These are phyloP conservation scores for Vicia villosa DNA, from an alignment of 306 rosid genomes.

Conservation along the genomic window DNA sequence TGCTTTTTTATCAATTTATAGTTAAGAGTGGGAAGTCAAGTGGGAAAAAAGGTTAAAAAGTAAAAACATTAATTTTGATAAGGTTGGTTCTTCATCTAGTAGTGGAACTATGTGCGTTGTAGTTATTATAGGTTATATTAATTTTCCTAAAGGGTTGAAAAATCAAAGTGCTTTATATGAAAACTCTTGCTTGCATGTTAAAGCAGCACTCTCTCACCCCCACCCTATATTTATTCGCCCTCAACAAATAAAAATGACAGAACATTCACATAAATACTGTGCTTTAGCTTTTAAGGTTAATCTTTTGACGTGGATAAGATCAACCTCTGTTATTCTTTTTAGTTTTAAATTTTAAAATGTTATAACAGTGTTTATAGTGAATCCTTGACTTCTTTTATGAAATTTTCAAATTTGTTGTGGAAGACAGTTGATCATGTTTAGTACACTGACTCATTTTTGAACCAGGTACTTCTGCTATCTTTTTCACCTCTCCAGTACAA, in stretches of 20 bases:
- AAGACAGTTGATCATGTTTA: slow-evolving; percentile 14
- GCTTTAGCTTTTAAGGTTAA: slow-evolving; percentile 22
- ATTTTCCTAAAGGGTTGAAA: slow-evolving; percentile 3
- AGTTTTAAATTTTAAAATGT: slow-evolving; percentile 9
- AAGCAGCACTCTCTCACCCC: slow-evolving; percentile 11
- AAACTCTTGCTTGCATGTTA: slow-evolving; percentile 29
- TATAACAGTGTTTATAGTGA: neutral
- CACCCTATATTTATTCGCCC: slow-evolving; percentile 5
- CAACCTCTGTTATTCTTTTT: neutral
- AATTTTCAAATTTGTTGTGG: slow-evolving; percentile 17
- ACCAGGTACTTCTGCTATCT: neutral
- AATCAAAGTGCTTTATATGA: slow-evolving; percentile 19
- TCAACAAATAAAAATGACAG: slow-evolving; percentile 11
- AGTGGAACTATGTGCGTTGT: slow-evolving; percentile 17
- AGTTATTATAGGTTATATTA: neutral
- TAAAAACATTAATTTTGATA: slow-evolving; percentile 25
- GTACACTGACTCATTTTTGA: neutral
- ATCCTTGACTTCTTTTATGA: slow-evolving; percentile 19
- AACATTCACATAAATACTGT: slow-evolving; percentile 20
- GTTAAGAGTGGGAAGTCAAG: slow-evolving; percentile 24
- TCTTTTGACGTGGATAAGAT: slow-evolving; percentile 39
- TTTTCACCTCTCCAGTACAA: neutral
- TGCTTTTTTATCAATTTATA: slow-evolving; percentile 17
- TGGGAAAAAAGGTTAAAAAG: slow-evolving; percentile 14
- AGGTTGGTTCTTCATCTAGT: slow-evolving; percentile 14